Conservation (phyloP, 2,329 filamentous ascomycete genomes). For the Claviceps sp. region DNA sequence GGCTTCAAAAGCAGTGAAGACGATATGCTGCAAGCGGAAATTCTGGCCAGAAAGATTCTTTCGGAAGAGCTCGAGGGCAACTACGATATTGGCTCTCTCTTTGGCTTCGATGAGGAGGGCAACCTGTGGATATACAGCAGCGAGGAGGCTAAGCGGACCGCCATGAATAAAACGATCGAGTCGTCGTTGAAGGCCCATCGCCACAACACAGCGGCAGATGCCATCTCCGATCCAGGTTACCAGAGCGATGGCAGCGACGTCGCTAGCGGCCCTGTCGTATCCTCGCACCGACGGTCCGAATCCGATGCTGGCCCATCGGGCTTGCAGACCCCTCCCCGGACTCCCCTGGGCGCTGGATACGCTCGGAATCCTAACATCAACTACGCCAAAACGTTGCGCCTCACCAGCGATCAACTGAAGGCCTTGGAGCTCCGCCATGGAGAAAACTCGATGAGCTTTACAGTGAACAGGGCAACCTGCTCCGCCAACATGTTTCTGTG, state of each 20-base stretch:
- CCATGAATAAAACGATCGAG: conserved; percentile 52
- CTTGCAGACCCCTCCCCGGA: conserved; percentile 51
- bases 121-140: conserved; percentile 99
- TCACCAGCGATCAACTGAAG: conserved; percentile 93
- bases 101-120: conserved; percentile 87
- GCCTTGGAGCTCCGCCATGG: conserved; percentile 68
- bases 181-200: conserved; percentile 31
- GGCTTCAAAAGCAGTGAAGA: conserved; percentile 92
- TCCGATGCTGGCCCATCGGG: conserved; percentile 46
- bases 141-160: conserved; percentile 86
- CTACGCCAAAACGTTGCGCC: conserved; percentile 88
- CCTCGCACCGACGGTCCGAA: conserved; percentile 49
- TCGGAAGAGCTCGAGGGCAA: conserved; percentile 87
- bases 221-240: conserved; percentile 84
- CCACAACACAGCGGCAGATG: conserved; percentile 54
- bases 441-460: conserved; percentile 91
- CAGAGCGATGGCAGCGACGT: conserved; percentile 73
- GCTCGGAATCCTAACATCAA: conserved; percentile 63
- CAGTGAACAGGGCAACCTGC: conserved; percentile 88
- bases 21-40: conserved; percentile 79
- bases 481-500: conserved; percentile 88
- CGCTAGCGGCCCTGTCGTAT: conserved; percentile 31
- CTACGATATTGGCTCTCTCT: conserved; percentile 90
- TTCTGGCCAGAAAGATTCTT: conserved; percentile 84
- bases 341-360: conserved; percentile 53